Percentiles rank a stretch among this genome's conserved stretches.
phyloP scores from a whole-genome alignment of 345 rosid genomes.

The Microthlaspi erraticum region DNA sequence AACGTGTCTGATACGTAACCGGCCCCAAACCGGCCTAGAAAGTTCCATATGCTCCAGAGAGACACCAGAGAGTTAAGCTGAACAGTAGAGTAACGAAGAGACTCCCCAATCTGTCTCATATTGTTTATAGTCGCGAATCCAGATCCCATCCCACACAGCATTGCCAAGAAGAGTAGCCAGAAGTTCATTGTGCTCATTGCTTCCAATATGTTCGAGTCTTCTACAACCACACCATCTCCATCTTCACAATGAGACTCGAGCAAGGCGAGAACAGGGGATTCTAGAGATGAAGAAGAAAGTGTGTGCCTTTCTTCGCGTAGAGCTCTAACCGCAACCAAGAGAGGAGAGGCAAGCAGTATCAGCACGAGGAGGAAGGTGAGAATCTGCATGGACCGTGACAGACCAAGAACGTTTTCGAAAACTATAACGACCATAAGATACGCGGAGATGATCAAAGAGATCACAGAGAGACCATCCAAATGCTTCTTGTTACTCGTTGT shows the following conservation, averaged over 20 bases:
- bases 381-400: slow-evolving; percentile 59
- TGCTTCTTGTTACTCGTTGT: slow-evolving; percentile 64
- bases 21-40: slow-evolving; percentile 86
- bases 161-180: slow-evolving; percentile 79
- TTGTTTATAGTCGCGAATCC: slow-evolving; percentile 83
- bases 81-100: slow-evolving; percentile 67
- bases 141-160: slow-evolving; percentile 80
- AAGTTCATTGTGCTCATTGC: slow-evolving; percentile 67
- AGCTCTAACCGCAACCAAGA: slow-evolving; percentile 64
- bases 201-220: slow-evolving; percentile 56
- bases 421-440: slow-evolving; percentile 70
- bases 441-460: slow-evolving; percentile 63
- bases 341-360: slow-evolving; percentile 62
- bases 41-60: slow-evolving; percentile 87
- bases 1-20: slow-evolving; percentile 75
- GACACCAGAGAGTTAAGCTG: slow-evolving; percentile 77
- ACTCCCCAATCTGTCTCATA: slow-evolving; percentile 86
- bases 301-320: slow-evolving; percentile 46
- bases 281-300: slow-evolving; percentile 15
- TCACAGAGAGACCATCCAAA: slow-evolving; percentile 69
- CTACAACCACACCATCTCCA: slow-evolving; percentile 34
- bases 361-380: slow-evolving; percentile 54
- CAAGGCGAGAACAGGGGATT: slow-evolving; percentile 30
- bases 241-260: slow-evolving; percentile 33
- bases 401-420: slow-evolving; percentile 56